These are phyloP conservation scores for Rutstroemia sp. DNA, from an alignment of 2,329 filamentous ascomycete genomes.

Conservation along the genomic window DNA sequence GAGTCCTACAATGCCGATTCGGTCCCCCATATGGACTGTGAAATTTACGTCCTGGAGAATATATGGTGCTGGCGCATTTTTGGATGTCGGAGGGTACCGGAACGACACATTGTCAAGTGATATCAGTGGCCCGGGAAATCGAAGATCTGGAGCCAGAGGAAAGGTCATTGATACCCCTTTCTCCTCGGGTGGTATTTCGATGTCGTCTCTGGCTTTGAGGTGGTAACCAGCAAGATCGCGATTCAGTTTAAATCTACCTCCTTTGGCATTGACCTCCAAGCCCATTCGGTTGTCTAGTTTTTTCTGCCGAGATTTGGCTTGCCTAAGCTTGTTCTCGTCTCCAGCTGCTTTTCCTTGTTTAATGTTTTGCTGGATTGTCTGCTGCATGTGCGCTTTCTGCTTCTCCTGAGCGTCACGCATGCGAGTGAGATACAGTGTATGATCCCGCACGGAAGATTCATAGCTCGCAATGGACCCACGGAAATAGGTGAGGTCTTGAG, in stretches of 20 bases:
- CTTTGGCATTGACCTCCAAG: constrained; percentile 62
- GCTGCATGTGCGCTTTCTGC: constrained; percentile 73
- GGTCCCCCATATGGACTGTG: constrained; percentile 64
- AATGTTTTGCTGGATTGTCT: constrained; percentile 67
- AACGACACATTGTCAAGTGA: constrained; percentile 64
- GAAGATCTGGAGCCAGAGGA: constrained; percentile 59
- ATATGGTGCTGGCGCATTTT: constrained; percentile 27
- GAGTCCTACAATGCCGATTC: constrained; percentile 68
- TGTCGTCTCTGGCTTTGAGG: constrained; percentile 51
- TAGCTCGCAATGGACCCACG: constrained; percentile 68
- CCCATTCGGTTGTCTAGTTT: constrained; percentile 78
- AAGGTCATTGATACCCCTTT: constrained; percentile 49
- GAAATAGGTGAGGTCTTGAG: constrained; percentile 66
- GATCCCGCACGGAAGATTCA: constrained; percentile 59
- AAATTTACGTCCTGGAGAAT: constrained; percentile 59
- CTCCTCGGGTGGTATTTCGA: constrained; percentile 62
- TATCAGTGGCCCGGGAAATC: constrained; percentile 68
- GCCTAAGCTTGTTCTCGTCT: constrained; percentile 79
- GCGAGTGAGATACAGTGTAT: constrained; percentile 58
- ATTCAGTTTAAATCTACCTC: constrained; percentile 74
- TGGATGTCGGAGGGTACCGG: constrained; percentile 43
- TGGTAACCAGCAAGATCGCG: constrained; percentile 61
- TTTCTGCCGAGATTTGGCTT: constrained; percentile 77
- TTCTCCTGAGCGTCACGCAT: constrained; percentile 80
- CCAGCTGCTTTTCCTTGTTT: constrained; percentile 69